Conservation (phyloP, 139 green algal species). For the Diplosphaera chodatii region DNA sequence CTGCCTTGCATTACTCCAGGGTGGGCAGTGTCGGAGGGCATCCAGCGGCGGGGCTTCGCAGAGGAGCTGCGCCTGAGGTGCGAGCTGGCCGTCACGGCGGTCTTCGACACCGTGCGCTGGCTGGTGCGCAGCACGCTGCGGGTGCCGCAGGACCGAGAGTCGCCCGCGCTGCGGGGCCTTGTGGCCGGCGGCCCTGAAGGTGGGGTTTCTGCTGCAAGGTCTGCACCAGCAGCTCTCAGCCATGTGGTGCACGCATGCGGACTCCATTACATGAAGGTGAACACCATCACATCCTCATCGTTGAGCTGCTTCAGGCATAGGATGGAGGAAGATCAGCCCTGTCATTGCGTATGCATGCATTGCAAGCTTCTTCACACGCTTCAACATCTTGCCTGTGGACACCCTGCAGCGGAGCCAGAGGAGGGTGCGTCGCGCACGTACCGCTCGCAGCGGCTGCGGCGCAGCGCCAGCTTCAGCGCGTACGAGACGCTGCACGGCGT, state of each 20-base stretch:
- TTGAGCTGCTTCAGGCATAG: too few relatives aligned
- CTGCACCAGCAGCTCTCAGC: too few relatives aligned
- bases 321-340: too few relatives aligned
- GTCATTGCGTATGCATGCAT: too few relatives aligned
- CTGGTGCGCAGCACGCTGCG: constrained; percentile 28
- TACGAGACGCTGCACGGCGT: constrained; percentile 25
- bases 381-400: too few relatives aligned
- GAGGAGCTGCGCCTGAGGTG: constrained; percentile 48
- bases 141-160: constrained; percentile 11
- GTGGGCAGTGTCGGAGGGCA: constrained; percentile 18
- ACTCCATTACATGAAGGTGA: too few relatives aligned
- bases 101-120: constrained; percentile 36
- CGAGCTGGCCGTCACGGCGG: constrained; percentile 45
- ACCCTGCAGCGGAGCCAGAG: neutral
- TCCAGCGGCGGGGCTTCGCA: constrained; percentile 34
- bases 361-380: too few relatives aligned
- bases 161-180: neutral
- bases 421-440: neutral
- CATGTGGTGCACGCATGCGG: too few relatives aligned
- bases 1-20: constrained; percentile 8
- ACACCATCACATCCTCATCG: too few relatives aligned
- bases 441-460: neutral
- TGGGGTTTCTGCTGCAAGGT: too few relatives aligned
- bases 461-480: constrained; percentile 11
- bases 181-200: neutral